These are phyloP conservation scores for Termitomyces heimii DNA, from an alignment of 768 basidiomycete genomes.

Conservation along the genomic window DNA sequence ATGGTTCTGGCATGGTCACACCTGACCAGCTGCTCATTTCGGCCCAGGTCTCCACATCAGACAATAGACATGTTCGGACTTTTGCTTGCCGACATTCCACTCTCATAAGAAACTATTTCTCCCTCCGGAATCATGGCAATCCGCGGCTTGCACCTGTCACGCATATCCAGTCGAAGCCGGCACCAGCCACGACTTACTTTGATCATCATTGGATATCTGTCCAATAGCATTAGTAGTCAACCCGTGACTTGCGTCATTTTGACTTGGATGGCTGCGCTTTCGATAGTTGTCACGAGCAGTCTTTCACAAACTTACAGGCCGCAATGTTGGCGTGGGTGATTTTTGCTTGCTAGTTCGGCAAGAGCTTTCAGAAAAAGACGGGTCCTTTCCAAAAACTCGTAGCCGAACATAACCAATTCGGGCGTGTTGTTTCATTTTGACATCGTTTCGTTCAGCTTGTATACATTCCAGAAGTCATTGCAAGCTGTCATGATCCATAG, in stretches of 20 bases:
- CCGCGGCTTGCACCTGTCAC: conserved; percentile 1
- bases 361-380: not conserved
- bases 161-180: not conserved
- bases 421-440: not conserved
- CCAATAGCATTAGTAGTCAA: not conserved
- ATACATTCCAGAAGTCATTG: not conserved
- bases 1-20: conserved; percentile 9
- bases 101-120: not conserved
- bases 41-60: conserved; percentile 6
- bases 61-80: conserved; percentile 12
- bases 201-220: not conserved
- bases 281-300: not conserved
- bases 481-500: not conserved
- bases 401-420: not conserved
- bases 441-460: no score
- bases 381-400: not conserved
- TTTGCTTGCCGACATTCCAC: conserved; percentile 5
- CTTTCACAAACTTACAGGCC: not conserved
- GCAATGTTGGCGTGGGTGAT: not conserved
- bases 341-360: not conserved
- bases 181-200: not conserved
- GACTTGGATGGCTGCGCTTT: not conserved
- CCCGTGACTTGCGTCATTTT: not conserved
- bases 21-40: conserved; percentile 8
- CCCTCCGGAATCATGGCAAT: conserved; percentile 7